Evolutionary conservation across 257 asterid species (phyloP).

Genomic region (Gynochthodes officinalis): DNA sequence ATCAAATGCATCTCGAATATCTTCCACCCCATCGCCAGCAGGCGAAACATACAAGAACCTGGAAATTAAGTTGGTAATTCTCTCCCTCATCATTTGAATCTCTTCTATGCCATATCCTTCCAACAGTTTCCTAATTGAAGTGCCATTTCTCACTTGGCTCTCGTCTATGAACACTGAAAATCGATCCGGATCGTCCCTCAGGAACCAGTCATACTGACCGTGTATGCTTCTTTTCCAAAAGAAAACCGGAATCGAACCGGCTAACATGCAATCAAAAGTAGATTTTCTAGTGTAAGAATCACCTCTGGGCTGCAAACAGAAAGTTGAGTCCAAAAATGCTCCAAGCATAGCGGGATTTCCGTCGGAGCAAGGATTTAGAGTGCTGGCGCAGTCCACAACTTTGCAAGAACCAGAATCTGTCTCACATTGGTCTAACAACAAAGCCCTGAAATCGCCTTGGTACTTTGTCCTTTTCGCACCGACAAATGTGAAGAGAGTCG

Average conservation of each 20-base stretch:
- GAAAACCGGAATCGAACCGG: slow-evolving; percentile 78
- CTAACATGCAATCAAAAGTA: slow-evolving; percentile 78
- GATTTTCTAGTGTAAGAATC: slow-evolving; percentile 60
- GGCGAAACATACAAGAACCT: slow-evolving; percentile 53
- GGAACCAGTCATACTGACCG: slow-evolving; percentile 76
- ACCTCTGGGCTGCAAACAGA: slow-evolving; percentile 78
- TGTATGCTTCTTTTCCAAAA: slow-evolving; percentile 51
- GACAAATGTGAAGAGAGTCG: slow-evolving; percentile 50
- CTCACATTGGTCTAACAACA: slow-evolving; percentile 38
- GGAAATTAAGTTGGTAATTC: slow-evolving; percentile 60
- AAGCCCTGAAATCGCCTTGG: slow-evolving; percentile 45
- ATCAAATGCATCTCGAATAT: slow-evolving; percentile 66
- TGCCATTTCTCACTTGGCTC: slow-evolving; percentile 57
- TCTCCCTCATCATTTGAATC: slow-evolving; percentile 61
- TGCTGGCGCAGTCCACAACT: slow-evolving; percentile 54
- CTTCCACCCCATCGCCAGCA: slow-evolving; percentile 31
- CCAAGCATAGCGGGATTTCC: slow-evolving; percentile 34
- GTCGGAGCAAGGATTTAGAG: slow-evolving; percentile 34
- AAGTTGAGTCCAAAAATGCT: slow-evolving; percentile 55
- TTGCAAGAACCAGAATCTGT: slow-evolving; percentile 42
- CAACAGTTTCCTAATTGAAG: slow-evolving; percentile 29
- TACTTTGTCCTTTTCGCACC: slow-evolving; percentile 46
- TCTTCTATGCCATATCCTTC: slow-evolving; percentile 47
- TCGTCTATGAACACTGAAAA: slow-evolving; percentile 71
- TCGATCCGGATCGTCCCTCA: slow-evolving; percentile 64